Conservation (phyloP, 352 stramenopile genomes). For the Phytophthora brassicae region DNA sequence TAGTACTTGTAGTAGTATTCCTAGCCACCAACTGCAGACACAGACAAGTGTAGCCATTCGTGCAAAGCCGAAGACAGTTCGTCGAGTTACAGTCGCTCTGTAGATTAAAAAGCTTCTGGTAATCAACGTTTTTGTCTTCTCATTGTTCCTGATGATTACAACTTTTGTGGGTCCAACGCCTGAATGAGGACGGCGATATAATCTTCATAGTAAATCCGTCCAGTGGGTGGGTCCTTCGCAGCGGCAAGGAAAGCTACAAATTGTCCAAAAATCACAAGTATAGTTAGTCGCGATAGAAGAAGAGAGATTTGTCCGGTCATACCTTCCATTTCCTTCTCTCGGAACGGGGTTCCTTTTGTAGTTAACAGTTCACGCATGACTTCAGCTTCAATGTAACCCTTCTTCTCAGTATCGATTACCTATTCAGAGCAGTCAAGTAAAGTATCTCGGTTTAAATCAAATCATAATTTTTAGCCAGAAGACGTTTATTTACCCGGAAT, state of each 20-base stretch:
- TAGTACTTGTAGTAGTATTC: not conserved
- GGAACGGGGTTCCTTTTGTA: slow-evolving; percentile 89
- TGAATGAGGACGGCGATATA: slow-evolving; percentile 85
- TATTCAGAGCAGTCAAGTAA: slow-evolving; percentile 20
- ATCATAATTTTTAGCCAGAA: too few relatives aligned
- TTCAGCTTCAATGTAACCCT: slow-evolving; percentile 89
- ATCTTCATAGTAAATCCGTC: slow-evolving; percentile 91
- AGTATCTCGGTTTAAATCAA: too few relatives aligned
- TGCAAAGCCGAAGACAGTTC: slow-evolving; percentile 30
- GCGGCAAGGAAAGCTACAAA: slow-evolving; percentile 73
- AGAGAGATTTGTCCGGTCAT: not conserved
- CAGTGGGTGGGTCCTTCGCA: slow-evolving; percentile 84
- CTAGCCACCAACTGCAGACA: not conserved
- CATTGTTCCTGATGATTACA: slow-evolving; percentile 7
- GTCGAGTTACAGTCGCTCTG: slow-evolving; percentile 44
- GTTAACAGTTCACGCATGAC: slow-evolving; percentile 87
- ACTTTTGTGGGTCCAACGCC: slow-evolving; percentile 49
- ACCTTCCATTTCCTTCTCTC: slow-evolving; percentile 91
- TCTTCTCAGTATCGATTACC: slow-evolving; percentile 77
- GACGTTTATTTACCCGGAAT: slow-evolving; percentile 54
- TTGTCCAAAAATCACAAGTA: not conserved
- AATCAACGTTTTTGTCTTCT: not conserved
- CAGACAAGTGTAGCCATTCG: slow-evolving; percentile 10
- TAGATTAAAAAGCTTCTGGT: slow-evolving; percentile 11
- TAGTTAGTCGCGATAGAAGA: not conserved